Percentiles rank a stretch among this genome's conserved stretches.
These are phyloP conservation scores for Cutaneotrichosporon curvatum DNA, from an alignment of 1,284 basidiomycete species.

Conservation along the genomic window DNA sequence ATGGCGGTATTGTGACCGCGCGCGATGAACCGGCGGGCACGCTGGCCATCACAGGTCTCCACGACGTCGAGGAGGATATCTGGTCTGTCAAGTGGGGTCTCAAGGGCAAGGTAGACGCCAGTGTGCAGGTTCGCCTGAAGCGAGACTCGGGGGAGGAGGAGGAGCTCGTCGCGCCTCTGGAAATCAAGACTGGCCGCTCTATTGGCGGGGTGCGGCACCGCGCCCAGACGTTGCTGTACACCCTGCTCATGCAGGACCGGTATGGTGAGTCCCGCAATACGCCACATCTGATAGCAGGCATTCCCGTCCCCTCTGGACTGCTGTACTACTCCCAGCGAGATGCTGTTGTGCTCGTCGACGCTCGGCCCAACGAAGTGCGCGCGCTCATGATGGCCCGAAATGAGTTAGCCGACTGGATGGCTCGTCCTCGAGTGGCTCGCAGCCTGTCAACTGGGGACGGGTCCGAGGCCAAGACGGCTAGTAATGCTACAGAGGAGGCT, in stretches of 20 bases:
- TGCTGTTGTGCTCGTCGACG: conserved; percentile 73
- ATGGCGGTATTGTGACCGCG: conserved; percentile 6
- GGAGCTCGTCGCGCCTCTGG: conserved; percentile 57
- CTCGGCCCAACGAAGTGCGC: conserved; percentile 71
- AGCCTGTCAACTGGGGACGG: background rate
- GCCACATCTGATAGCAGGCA: conserved; percentile 16
- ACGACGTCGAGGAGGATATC: conserved; percentile 94
- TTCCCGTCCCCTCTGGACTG: conserved; percentile 57
- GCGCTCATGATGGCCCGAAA: conserved; percentile 77
- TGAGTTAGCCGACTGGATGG: conserved; percentile 70
- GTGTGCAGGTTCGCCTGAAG: conserved; percentile 62
- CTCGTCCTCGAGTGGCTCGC: conserved; percentile 1
- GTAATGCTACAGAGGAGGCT: conserved; percentile 27
- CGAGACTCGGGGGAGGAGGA: conserved; percentile 19
- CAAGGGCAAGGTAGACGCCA: conserved; percentile 93
- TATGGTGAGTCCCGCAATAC: conserved; percentile 53
- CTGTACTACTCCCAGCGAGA: conserved; percentile 91
- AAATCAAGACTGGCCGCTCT: conserved; percentile 88
- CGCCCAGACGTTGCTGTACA: conserved; percentile 97
- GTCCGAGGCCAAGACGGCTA: conserved; percentile 8
- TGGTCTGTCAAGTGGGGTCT: conserved; percentile 93
- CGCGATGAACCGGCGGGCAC: conserved; percentile 24
- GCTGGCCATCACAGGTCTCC: conserved; percentile 64
- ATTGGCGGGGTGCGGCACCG: conserved; percentile 80
- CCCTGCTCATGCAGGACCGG: conserved; percentile 79